Evolutionary conservation across 176 grass and related monocot species (phyloP).

Genomic region (Musa itinerans): DNA sequence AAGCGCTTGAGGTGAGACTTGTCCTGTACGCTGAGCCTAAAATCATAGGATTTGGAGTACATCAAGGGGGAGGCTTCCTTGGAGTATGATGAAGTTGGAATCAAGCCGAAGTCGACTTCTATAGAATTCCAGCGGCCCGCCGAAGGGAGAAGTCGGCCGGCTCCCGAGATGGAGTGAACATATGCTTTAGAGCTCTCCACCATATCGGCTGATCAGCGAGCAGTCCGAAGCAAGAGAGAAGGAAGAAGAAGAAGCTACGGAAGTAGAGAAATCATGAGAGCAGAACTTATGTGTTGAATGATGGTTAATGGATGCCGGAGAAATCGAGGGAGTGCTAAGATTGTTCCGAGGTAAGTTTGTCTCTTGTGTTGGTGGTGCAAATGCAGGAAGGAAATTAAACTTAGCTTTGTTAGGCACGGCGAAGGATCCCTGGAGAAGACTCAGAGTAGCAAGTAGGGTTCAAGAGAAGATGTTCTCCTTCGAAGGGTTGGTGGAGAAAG

Average conservation of each 20-base stretch:
- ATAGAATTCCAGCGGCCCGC: constrained; percentile 18
- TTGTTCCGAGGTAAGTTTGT: not conserved
- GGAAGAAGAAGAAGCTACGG: not conserved
- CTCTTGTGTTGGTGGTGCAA: not conserved
- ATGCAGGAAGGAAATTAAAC: no score
- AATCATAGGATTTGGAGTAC: constrained; percentile 4
- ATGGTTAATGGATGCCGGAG: not conserved
- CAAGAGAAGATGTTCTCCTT: no score
- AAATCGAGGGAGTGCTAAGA: not conserved
- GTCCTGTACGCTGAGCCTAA: not conserved
- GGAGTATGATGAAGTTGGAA: not conserved
- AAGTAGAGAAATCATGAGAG: not conserved
- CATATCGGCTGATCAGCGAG: not conserved
- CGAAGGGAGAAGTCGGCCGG: constrained; percentile 7
- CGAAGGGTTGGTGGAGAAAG: no score
- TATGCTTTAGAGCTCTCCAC: not conserved
- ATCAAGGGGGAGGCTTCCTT: not conserved
- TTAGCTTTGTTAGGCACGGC: no score
- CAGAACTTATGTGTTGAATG: not conserved
- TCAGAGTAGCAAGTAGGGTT: no score
- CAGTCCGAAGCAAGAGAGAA: not conserved
- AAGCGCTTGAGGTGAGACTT: not conserved
- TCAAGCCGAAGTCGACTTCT: constrained; percentile 11
- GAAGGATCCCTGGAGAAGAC: no score
- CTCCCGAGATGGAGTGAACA: constrained; percentile 5